Evolutionary conservation across 352 stramenopile genomes (phyloP).

Genomic region (Pythium inflatum): DNA sequence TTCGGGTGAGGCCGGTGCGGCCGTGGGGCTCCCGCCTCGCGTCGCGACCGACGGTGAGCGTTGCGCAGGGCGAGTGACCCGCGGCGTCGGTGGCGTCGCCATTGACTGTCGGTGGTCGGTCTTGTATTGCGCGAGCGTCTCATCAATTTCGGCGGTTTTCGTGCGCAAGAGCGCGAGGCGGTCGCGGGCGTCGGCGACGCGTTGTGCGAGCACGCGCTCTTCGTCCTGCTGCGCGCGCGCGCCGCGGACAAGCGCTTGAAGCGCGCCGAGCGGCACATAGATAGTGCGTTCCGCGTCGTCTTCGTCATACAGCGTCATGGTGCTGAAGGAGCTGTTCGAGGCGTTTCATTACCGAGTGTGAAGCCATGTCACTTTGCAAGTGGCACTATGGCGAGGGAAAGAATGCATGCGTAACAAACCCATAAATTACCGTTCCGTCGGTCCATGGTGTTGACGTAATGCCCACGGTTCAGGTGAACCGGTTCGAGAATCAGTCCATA

Average conservation of each 20-base stretch:
- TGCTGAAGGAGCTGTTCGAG: not conserved
- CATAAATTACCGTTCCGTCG: conserved; percentile 3
- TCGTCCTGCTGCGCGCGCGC: conserved; percentile 45
- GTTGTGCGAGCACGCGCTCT: conserved; percentile 39
- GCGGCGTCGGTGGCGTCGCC: conserved; percentile 17
- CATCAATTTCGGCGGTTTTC: conserved; percentile 48
- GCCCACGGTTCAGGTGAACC: conserved; percentile 9
- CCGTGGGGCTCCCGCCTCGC: too few species aligned
- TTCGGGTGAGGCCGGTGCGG: too few species aligned
- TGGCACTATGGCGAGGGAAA: not conserved
- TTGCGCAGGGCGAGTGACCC: too few species aligned
- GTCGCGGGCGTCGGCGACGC: conserved; percentile 44
- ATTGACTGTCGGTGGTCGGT: conserved; percentile 51
- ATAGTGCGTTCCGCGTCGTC: conserved; percentile 23
- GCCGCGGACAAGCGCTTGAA: conserved; percentile 44
- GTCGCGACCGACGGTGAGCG: too few species aligned
- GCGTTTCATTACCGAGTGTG: not conserved
- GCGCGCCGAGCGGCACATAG: conserved; percentile 49
- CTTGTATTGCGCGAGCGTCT: conserved; percentile 51
- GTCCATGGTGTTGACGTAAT: conserved; percentile 9
- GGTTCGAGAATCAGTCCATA: conserved; percentile 21
- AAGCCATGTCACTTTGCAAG: conserved; percentile 19
- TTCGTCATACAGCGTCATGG: not conserved
- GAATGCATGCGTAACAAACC: not conserved
- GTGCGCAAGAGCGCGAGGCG: conserved; percentile 43